Base-by-base conservation (phyloP, 345 rosid genomes). In the Isatis tinctoria region DNA sequence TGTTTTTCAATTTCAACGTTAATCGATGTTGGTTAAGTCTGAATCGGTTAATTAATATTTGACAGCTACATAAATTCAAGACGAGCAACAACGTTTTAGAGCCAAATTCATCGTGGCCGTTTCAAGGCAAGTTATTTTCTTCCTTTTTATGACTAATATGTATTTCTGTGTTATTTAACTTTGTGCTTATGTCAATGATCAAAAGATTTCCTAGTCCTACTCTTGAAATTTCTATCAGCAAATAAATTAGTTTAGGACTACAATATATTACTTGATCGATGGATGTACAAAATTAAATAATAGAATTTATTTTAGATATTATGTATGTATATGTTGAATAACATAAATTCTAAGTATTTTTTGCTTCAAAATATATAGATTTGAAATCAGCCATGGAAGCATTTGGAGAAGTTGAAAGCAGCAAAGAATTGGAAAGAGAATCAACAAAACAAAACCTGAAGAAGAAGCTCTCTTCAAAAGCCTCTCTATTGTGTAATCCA, bases 61-160 rank as follows among this genome's bases (percentile, higher is more conserved):
- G 58, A 78, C 89, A 93, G 98, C 86, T 93, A 88, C 81, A 65
- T 78, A 93, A 86, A 27, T 91, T 87, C 80, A 84, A 88, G 80
- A 64, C 83, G 54, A 83, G 79, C 32, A 75, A 82, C 36, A 89
- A 86, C 35, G 81, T 67, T 71, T 74, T 89, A 56, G 59, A 78
- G 61, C 63, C 75, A 61, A 74, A 78, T 66, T 84, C 91, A 22
- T 78, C 96, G 11, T 88, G 96, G 96, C 82, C 92, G 43, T 86
- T 95, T 69, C 94, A 83, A 85, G 98, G 93, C 83, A 88, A 41
- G 65, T 14, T 66, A 43, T 63, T 13, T 8, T 2, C 0, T 26
- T 12, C 14, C 6, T 22, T 14, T 3, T 26, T 2, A 22, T 49
- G 8, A 35, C 14, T 53, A 14, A 16, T 28, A 40, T 62, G 17